phyloP scores from a whole-genome alignment of 2,329 filamentous ascomycete species.

The Fulvia fulva region DNA sequence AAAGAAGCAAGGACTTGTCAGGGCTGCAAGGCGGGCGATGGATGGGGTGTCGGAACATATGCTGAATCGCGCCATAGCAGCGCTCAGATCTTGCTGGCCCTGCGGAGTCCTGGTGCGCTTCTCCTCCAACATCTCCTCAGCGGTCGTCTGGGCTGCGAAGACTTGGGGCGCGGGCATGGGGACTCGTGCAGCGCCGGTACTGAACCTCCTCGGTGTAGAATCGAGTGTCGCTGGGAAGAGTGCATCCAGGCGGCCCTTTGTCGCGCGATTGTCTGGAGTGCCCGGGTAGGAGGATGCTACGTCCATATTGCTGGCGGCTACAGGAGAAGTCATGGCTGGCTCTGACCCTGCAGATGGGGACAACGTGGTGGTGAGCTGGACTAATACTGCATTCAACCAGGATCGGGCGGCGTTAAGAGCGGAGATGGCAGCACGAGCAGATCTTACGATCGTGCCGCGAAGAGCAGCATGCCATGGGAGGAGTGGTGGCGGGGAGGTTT shows the following conservation, averaged over 20 bases:
- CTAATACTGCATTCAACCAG: background rate
- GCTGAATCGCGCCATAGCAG: constrained; percentile 27
- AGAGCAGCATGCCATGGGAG: background rate
- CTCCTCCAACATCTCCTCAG: constrained; percentile 28
- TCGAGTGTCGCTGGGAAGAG: constrained; percentile 24
- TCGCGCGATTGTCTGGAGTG: constrained; percentile 17
- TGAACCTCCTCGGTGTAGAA: constrained; percentile 31
- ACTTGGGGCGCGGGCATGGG: constrained; percentile 32
- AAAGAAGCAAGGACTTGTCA: constrained; percentile 95
- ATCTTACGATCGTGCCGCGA: background rate
- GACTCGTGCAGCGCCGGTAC: constrained; percentile 30
- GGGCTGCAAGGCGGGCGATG: constrained; percentile 54
- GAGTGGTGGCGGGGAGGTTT: background rate
- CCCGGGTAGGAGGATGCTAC: constrained; percentile 14
- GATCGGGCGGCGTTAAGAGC: background rate
- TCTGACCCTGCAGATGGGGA: background rate
- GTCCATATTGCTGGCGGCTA: background rate
- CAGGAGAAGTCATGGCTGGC: constrained; percentile 1
- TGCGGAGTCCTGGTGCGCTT: constrained; percentile 23
- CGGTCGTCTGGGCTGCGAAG: constrained; percentile 28
- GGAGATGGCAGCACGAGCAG: background rate
- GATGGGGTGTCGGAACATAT: constrained; percentile 28
- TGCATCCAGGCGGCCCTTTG: constrained; percentile 22
- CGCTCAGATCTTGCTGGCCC: constrained; percentile 26
- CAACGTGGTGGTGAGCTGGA: background rate